Evolutionary conservation across 257 asterid species (phyloP).

Genomic region (Nicotiana tomentosiformis): DNA sequence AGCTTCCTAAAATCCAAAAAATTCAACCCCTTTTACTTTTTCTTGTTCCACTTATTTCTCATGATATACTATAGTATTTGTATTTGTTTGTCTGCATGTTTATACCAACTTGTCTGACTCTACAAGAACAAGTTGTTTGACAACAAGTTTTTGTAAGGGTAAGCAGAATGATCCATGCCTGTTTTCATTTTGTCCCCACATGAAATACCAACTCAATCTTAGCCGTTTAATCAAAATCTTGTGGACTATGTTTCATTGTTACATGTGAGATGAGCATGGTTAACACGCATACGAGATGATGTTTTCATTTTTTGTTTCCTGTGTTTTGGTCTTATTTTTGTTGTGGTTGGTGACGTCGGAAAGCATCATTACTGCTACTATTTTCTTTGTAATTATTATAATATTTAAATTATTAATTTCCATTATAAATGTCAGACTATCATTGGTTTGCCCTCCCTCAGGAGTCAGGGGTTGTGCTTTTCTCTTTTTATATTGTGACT

Average conservation of each 20-base stretch:
- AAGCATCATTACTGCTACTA: background rate
- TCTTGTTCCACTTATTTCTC: background rate
- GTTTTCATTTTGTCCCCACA: background rate
- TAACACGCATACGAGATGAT: background rate
- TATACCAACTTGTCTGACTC: constrained; percentile 15
- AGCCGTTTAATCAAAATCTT: background rate
- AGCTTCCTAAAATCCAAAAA: constrained; percentile 18
- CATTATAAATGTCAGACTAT: too few species aligned
- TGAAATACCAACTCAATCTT: background rate
- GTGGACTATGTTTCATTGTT: background rate
- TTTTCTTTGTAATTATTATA: background rate
- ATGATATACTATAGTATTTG: background rate
- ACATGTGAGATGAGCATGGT: background rate
- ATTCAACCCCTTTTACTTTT: constrained; percentile 6
- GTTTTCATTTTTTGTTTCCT: background rate
- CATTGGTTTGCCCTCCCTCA: background rate
- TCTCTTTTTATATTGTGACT: too few species aligned
- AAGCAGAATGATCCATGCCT: background rate
- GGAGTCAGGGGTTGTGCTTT: too few species aligned
- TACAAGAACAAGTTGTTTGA: background rate
- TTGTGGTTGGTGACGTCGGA: constrained; percentile 15
- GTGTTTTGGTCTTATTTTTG: background rate
- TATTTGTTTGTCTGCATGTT: background rate
- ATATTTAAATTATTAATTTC: too few species aligned
- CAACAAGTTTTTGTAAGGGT: background rate